Percentiles rank a stretch among this genome's conserved stretches.
Evolutionary conservation across 257 asterid genomes (phyloP).

Genomic region (Linaria vulgaris): DNA sequence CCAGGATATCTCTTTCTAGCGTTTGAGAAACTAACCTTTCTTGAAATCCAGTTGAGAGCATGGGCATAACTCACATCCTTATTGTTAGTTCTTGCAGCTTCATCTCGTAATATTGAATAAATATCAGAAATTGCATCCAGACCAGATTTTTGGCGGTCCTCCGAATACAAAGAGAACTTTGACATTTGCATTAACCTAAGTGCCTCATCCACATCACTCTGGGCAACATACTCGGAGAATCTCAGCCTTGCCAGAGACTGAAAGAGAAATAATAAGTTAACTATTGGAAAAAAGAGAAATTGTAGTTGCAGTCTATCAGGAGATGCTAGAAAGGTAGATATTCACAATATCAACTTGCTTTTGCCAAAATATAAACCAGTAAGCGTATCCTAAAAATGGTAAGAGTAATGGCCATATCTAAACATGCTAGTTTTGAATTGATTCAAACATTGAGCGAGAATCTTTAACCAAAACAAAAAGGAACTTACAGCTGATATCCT

Average conservation of each 20-base stretch:
- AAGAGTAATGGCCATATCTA: slow-evolving; percentile 2
- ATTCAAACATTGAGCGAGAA: not conserved
- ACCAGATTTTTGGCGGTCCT: slow-evolving; percentile 86
- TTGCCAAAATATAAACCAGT: slow-evolving; percentile 5
- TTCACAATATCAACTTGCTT: not conserved
- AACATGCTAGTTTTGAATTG: too few species aligned
- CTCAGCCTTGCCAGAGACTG: slow-evolving; percentile 98
- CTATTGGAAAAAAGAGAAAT: not conserved
- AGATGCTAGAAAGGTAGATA: slow-evolving; percentile 3
- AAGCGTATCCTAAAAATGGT: not conserved
- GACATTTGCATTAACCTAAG: slow-evolving; percentile 99
- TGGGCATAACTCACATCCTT: slow-evolving; percentile 88
- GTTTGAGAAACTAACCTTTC: slow-evolving; percentile 66
- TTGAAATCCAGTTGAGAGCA: slow-evolving; percentile 97
- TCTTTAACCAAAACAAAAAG: not conserved
- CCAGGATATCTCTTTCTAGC: not conserved
- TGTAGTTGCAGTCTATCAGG: not conserved
- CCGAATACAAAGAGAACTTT: slow-evolving; percentile 92
- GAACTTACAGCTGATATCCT: slow-evolving; percentile 83
- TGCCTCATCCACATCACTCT: slow-evolving; percentile 99
- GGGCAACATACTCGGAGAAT: slow-evolving; percentile 66
- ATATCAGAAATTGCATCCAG: slow-evolving; percentile 96
- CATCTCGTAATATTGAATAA: slow-evolving; percentile 89
- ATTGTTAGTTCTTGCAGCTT: slow-evolving; percentile 82
- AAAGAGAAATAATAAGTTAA: slow-evolving; percentile 13